These are phyloP conservation scores for Trichoderma lentiforme DNA, from an alignment of 2,329 filamentous ascomycete genomes.

Conservation along the genomic window DNA sequence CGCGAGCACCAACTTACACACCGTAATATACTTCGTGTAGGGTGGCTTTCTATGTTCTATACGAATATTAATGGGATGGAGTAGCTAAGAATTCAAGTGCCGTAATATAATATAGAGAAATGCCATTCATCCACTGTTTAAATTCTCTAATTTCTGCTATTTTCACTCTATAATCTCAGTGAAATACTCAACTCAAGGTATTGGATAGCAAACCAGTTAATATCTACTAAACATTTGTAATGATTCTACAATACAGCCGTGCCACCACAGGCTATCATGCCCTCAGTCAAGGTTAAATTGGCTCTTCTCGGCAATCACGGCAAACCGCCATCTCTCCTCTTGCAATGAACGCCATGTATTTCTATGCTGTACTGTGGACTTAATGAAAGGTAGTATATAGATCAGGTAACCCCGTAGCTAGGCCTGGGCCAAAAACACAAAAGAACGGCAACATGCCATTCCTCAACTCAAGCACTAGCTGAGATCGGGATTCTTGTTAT, in stretches of 20 bases:
- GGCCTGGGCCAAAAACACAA: not conserved
- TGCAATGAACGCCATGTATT: constrained; percentile 12
- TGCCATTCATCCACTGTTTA: not conserved
- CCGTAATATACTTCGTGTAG: not conserved
- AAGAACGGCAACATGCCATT: not conserved
- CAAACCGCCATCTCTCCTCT: not conserved
- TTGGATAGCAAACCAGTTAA: not conserved
- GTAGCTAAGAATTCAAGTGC: not conserved
- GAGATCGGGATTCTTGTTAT: not conserved
- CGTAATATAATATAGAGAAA: not conserved
- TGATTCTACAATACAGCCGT: not conserved
- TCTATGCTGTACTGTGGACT: constrained; percentile 15
- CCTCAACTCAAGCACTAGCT: not conserved
- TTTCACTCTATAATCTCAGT: not conserved
- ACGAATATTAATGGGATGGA: not conserved
- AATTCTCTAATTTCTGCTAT: not conserved
- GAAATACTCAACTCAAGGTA: not conserved
- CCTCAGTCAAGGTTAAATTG: not conserved
- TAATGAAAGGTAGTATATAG: constrained; percentile 15
- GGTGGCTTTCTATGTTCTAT: not conserved
- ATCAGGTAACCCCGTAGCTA: not conserved
- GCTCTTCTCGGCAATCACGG: not conserved
- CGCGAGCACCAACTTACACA: not conserved
- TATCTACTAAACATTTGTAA: not conserved
- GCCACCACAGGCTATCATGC: not conserved